Evolutionary conservation across 345 rosid genomes (phyloP).

Genomic region (Hibiscus trionum): DNA sequence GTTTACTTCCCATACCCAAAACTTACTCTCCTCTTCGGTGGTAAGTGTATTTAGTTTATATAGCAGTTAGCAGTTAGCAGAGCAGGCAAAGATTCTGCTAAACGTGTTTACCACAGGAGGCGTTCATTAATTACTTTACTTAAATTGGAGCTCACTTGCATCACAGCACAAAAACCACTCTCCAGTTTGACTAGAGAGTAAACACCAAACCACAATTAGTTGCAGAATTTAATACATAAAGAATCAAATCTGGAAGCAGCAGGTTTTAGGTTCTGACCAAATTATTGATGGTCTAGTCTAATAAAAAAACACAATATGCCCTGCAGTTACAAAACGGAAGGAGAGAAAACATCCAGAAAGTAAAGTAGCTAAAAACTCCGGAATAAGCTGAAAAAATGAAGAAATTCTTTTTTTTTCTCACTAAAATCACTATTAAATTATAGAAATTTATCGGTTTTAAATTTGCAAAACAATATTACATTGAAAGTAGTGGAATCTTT

Average conservation of each 20-base stretch:
- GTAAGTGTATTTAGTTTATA: not conserved
- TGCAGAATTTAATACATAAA: not conserved
- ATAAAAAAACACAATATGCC: too few relatives aligned
- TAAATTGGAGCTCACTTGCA: not conserved
- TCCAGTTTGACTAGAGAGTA: not conserved
- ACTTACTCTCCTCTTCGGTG: conserved; percentile 3
- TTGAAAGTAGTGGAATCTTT: too few relatives aligned
- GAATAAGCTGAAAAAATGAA: too few relatives aligned
- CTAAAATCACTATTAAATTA: too few relatives aligned
- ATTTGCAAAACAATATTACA: too few relatives aligned
- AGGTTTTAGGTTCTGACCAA: not conserved
- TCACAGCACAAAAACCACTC: not conserved
- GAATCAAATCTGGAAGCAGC: not conserved
- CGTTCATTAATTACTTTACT: not conserved
- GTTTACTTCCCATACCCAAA: not conserved
- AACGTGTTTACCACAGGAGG: not conserved
- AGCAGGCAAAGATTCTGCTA: not conserved
- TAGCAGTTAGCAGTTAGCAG: not conserved
- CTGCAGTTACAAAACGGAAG: too few relatives aligned
- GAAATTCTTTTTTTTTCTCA: too few relatives aligned
- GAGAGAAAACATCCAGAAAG: too few relatives aligned
- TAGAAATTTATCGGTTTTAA: too few relatives aligned
- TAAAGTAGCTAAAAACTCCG: too few relatives aligned
- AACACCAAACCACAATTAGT: not conserved
- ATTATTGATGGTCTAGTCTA: not conserved